A percentile compares a stretch with the other conserved stretches of the same genome.
Conservation (phyloP, 2,329 filamentous ascomycete species). For the Beauveria rudraprayagi region DNA sequence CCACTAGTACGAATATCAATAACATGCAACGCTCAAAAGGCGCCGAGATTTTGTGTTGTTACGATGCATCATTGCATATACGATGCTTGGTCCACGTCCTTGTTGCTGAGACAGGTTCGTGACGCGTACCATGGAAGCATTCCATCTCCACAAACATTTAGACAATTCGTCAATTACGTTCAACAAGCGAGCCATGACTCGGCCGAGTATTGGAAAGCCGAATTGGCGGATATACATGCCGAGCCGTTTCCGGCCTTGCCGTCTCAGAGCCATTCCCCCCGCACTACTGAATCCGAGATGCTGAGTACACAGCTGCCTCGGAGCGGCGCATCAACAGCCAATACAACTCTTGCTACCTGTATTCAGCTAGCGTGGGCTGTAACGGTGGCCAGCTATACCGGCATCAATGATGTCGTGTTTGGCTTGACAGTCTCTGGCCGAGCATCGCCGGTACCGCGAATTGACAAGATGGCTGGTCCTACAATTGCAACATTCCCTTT, state of each 20-base stretch:
- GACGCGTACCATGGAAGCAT: background rate
- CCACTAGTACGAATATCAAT: background rate
- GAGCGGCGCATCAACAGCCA: background rate
- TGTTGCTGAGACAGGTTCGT: background rate
- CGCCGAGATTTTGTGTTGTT: background rate
- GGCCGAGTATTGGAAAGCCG: background rate
- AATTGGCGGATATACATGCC: conserved; percentile 24
- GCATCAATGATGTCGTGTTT: conserved; percentile 11
- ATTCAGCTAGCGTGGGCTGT: conserved; percentile 9
- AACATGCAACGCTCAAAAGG: background rate
- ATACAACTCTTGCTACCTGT: conserved; percentile 29
- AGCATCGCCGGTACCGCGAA: conserved; percentile 8
- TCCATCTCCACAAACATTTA: background rate
- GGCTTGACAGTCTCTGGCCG: conserved; percentile 11
- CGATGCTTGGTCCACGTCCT: background rate
- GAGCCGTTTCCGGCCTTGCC: conserved; percentile 28
- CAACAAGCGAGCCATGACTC: background rate
- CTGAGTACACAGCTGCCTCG: background rate
- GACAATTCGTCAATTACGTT: background rate
- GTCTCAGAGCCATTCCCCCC: conserved; percentile 20
- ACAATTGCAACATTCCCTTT: conserved; percentile 20
- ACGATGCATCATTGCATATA: conserved; percentile 3
- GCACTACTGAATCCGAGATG: background rate
- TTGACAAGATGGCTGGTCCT: conserved; percentile 13
- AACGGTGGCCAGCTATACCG: conserved; percentile 1